These are phyloP conservation scores for Metschnikowia corniflorae DNA, from an alignment of 805 yeast genomes.

Conservation along the genomic window DNA sequence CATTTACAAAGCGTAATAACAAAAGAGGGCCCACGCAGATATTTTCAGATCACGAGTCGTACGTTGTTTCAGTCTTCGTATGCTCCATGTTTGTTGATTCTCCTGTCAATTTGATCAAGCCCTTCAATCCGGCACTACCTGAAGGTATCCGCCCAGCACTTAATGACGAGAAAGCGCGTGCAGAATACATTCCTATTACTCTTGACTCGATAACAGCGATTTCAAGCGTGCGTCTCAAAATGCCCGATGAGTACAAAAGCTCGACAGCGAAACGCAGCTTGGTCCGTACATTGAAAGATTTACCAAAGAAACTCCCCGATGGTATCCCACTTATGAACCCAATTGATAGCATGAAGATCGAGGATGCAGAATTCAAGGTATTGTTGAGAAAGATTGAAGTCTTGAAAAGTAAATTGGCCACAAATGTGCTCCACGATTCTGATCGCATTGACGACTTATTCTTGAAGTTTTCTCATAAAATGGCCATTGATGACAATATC, in stretches of 20 bases:
- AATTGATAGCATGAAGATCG: conserved; percentile 86
- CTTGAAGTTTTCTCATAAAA: conserved; percentile 61
- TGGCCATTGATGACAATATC: conserved; percentile 56
- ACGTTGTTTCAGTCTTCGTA: conserved; percentile 81
- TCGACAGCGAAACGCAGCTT: conserved; percentile 55
- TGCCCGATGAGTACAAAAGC: conserved; percentile 71
- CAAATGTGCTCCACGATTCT: conserved; percentile 66
- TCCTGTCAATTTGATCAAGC: conserved; percentile 77
- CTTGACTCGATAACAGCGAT: conserved; percentile 69
- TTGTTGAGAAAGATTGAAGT: conserved; percentile 77
- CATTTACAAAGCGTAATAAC: conserved; percentile 65
- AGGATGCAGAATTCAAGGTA: conserved; percentile 69
- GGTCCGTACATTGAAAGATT: conserved; percentile 74
- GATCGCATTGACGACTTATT: conserved; percentile 61
- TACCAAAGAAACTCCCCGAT: conserved; percentile 78
- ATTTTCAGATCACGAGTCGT: conserved; percentile 83
- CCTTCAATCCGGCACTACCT: conserved; percentile 73
- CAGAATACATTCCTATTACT: conserved; percentile 82
- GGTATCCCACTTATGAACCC: conserved; percentile 94
- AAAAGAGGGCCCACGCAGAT: conserved; percentile 56
- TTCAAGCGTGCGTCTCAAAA: conserved; percentile 73
- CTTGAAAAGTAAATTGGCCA: conserved; percentile 65
- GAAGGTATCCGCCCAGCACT: conserved; percentile 85
- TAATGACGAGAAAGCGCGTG: conserved; percentile 64
- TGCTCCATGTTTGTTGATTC: conserved; percentile 75